Evolutionary conservation across 768 basidiomycete species (phyloP).

Genomic region (Suillus subluteus): DNA sequence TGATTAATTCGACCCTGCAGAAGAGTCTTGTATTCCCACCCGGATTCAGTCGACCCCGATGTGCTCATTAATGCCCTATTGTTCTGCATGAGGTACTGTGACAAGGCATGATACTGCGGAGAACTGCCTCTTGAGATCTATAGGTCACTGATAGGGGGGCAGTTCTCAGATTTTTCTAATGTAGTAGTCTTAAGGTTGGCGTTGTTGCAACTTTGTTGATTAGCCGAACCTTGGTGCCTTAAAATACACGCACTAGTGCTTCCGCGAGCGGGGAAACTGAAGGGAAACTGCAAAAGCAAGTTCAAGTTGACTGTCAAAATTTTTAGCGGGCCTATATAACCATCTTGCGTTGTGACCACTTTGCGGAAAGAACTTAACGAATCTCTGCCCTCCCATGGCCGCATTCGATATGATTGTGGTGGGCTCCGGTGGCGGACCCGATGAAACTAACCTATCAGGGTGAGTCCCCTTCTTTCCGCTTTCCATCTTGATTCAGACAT

Average conservation of each 20-base stretch:
- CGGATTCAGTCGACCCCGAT: conserved; percentile 5
- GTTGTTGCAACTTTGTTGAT: conserved; percentile 7
- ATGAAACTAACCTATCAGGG: conserved; percentile 89
- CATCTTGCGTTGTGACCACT: conserved; percentile 2
- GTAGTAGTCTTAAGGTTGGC: neutral
- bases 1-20: conserved; percentile 13
- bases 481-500: conserved; percentile 14
- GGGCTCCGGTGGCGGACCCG: conserved; percentile 87
- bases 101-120: conserved; percentile 15
- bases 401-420: conserved; percentile 77
- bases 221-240: conserved; percentile 31
- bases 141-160: neutral
- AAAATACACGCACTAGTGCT: conserved; percentile 15
- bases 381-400: conserved; percentile 37
- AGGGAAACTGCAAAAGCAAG: conserved; percentile 11
- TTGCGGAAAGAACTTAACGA: conserved; percentile 1
- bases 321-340: conserved; percentile 14
- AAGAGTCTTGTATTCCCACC: conserved; percentile 18
- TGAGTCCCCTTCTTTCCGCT: conserved; percentile 42
- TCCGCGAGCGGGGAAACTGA: conserved; percentile 9
- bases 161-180: neutral
- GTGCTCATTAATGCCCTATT: conserved; percentile 13
- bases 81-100: neutral
- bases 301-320: conserved; percentile 10
- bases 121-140: neutral